Percentiles rank a stretch among this genome's conserved stretches.
Evolutionary conservation across 495 filamentous ascomycete genomes (phyloP).

Genomic region (Trichodelitschia bisporula): DNA sequence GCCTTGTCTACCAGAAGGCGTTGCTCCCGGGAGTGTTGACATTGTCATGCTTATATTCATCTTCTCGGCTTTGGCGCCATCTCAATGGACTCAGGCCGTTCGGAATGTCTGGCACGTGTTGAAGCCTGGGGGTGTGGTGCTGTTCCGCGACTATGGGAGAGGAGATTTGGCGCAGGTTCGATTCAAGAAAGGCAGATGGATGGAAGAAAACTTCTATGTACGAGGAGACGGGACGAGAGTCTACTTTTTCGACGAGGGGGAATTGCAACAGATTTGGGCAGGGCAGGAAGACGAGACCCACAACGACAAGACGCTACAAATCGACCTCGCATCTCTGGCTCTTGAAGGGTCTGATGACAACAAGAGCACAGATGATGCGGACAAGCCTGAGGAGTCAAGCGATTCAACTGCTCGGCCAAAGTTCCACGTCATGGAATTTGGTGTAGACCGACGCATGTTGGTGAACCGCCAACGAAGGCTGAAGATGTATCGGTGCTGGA

Average conservation of each 20-base stretch:
- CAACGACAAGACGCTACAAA: slow-evolving; percentile 1
- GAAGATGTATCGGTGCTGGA: slow-evolving; percentile 98
- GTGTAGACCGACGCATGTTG: slow-evolving; percentile 61
- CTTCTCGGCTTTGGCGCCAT: slow-evolving; percentile 71
- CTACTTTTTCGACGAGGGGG: slow-evolving; percentile 82
- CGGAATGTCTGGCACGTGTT: slow-evolving; percentile 57
- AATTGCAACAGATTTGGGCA: slow-evolving; percentile 62
- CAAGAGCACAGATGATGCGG: slow-evolving; percentile 6
- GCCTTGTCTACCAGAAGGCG: slow-evolving; percentile 54
- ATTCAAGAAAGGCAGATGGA: slow-evolving; percentile 78
- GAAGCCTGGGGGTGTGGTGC: slow-evolving; percentile 69
- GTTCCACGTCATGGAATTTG: slow-evolving; percentile 55
- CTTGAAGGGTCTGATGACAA: too few relatives aligned
- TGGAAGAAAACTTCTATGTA: slow-evolving; percentile 93
- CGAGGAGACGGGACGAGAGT: slow-evolving; percentile 88
- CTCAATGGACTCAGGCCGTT: slow-evolving; percentile 64
- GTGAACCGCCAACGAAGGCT: slow-evolving; percentile 75
- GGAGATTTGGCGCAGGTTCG: slow-evolving; percentile 90
- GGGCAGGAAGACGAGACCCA: slow-evolving; percentile 10
- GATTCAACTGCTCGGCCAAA: slow-evolving; percentile 4
- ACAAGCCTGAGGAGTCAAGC: slow-evolving; percentile 1
- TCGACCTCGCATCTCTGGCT: too few relatives aligned
- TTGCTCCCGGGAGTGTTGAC: slow-evolving; percentile 58
- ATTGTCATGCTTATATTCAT: slow-evolving; percentile 88
- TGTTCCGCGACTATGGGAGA: slow-evolving; percentile 88